phyloP scores from a whole-genome alignment of 2,329 filamentous ascomycete species.

The Knoxdaviesia capensis region DNA sequence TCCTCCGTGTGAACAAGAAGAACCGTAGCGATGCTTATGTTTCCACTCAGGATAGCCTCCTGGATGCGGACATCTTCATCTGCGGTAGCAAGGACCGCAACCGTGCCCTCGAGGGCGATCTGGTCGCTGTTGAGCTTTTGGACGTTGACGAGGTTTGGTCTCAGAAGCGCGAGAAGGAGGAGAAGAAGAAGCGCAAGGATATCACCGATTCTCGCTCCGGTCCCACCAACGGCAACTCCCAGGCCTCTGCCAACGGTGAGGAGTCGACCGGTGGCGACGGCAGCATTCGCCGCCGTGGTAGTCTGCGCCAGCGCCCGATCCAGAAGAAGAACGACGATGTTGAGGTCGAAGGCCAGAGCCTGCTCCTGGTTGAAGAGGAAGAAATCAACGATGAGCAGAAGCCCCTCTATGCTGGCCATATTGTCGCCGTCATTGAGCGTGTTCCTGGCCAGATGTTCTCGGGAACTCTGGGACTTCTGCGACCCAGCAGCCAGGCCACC shows the following conservation, averaged over 20 bases:
- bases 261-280: constrained; percentile 50
- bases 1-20: constrained; percentile 98
- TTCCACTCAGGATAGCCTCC: constrained; percentile 64
- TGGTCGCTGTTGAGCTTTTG: constrained; percentile 86
- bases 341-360: constrained; percentile 91
- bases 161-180: constrained; percentile 97
- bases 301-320: constrained; percentile 85
- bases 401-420: constrained; percentile 87
- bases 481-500: constrained; percentile 92
- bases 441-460: constrained; percentile 99
- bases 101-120: constrained; percentile 83
- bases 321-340: constrained; percentile 99
- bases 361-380: constrained; percentile 92
- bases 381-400: constrained; percentile 98
- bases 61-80: constrained; percentile 98
- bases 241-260: constrained; percentile 40
- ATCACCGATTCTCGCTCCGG: constrained; percentile 77
- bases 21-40: constrained; percentile 98
- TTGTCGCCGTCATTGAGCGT: constrained; percentile 93
- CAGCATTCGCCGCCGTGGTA: constrained; percentile 78
- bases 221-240: constrained; percentile 51
- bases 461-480: constrained; percentile 78
- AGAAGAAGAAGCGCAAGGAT: constrained; percentile 99
- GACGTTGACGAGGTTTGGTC: constrained; percentile 98
- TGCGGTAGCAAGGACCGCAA: constrained; percentile 98